A percentile compares a stretch with the other conserved stretches of the same genome.
These are phyloP conservation scores for Nakaseomyces uthaithaninus DNA, from an alignment of 1,139 yeast genomes.

Conservation along the genomic window DNA sequence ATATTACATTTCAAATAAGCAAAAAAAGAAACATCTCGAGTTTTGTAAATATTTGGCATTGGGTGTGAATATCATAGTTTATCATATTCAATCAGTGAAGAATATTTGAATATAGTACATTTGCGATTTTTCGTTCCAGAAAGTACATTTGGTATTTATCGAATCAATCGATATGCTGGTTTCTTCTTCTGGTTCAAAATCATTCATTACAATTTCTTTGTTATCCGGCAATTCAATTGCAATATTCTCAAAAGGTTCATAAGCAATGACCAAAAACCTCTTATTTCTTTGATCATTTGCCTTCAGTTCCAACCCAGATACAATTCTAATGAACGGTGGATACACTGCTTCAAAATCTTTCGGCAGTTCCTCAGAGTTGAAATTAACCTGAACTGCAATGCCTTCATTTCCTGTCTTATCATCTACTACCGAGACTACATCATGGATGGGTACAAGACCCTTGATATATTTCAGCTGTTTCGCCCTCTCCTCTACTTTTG, in stretches of 20 bases:
- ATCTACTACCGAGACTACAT: conserved; percentile 31
- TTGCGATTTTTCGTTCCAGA: conserved; percentile 22
- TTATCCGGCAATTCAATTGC: conserved; percentile 47
- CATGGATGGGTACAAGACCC: conserved; percentile 24
- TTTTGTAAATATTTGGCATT: no score
- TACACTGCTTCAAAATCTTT: conserved; percentile 10
- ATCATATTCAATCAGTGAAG: conserved; percentile 13
- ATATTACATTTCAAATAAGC: no score
- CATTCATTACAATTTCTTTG: conserved; percentile 15
- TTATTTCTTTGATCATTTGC: conserved; percentile 32
- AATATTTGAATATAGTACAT: conserved; percentile 25
- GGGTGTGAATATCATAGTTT: no score
- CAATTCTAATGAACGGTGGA: conserved; percentile 45
- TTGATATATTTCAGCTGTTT: conserved; percentile 20
- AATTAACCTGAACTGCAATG: conserved; percentile 41
- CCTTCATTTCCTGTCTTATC: conserved; percentile 42
- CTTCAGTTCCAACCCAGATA: conserved; percentile 48
- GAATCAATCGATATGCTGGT: conserved; percentile 17
- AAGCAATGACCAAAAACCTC: conserved; percentile 49
- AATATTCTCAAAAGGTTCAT: conserved; percentile 58
- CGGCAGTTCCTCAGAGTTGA: conserved; percentile 29
- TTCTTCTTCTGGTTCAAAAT: conserved; percentile 7
- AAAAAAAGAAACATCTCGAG: no score
- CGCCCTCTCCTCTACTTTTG: conserved; percentile 20
- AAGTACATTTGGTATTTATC: conserved; percentile 21